Percentiles rank a stretch among this genome's conserved stretches.
Conservation (phyloP, 2,329 filamentous ascomycete species). For the Phaeophleospora eucalypticola region DNA sequence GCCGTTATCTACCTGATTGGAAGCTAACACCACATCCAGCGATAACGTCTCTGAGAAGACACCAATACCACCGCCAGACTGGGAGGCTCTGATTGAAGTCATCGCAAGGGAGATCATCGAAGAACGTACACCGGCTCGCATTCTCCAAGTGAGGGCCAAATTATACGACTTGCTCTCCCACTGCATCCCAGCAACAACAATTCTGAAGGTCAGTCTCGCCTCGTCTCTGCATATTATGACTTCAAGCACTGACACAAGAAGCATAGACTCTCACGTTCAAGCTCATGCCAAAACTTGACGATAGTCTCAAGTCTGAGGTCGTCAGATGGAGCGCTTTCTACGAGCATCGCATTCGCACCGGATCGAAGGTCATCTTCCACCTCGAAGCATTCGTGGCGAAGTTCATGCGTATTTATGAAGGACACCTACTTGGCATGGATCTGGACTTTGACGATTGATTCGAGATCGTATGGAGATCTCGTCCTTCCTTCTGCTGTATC, state of each 20-base stretch:
- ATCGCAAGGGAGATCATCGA: constrained; percentile 91
- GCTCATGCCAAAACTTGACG: constrained; percentile 80
- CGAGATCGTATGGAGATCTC: constrained; percentile 22
- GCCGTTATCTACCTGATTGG: neutral
- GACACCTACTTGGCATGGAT: constrained; percentile 77
- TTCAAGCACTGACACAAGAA: neutral
- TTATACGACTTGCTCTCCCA: constrained; percentile 97
- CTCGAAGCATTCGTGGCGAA: constrained; percentile 97
- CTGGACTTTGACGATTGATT: constrained; percentile 41
- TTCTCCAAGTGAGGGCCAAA: constrained; percentile 83
- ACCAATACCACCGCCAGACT: constrained; percentile 89
- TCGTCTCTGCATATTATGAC: neutral
- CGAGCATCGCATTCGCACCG: constrained; percentile 88
- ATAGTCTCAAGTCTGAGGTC: constrained; percentile 83
- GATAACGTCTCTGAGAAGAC: constrained; percentile 87
- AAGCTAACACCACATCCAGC: constrained; percentile 45
- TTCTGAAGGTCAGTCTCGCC: constrained; percentile 62
- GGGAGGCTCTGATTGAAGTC: constrained; percentile 85
- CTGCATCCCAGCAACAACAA: constrained; percentile 91
- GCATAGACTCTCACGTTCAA: constrained; percentile 80
- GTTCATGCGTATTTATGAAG: constrained; percentile 94
- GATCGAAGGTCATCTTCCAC: constrained; percentile 92
- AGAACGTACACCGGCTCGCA: constrained; percentile 84
- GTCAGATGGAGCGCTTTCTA: constrained; percentile 97
- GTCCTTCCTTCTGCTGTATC: constrained; percentile 8